Evolutionary conservation across 2,329 filamentous ascomycete species (phyloP), one percentile per base, ranked within the genome.

Genomic region (Fusarium hainanense): DNA sequence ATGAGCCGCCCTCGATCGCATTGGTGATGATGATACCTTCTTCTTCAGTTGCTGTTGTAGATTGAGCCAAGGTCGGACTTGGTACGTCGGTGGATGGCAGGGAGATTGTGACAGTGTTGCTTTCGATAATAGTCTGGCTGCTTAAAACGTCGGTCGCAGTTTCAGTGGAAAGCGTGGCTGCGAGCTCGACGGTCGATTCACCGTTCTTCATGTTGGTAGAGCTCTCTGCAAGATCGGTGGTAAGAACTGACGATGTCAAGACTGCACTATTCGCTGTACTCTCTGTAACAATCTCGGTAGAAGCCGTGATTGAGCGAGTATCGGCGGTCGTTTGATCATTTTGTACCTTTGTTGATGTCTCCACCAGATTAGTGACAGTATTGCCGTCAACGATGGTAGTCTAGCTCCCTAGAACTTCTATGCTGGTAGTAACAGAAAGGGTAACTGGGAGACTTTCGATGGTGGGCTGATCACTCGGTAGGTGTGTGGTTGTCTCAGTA

Each of bases 11-110:
- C 2, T 7, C n/a, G 0, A 66, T 13, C 4, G 28, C 16, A 30
- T 67, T 67, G 41, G 55, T 61, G 12, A 67, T 61, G 6, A 54
- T 21, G 10, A 49, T 12, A 0, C 21, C 10, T 18, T 28, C 28
- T 3, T 65, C 54, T 27, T 52, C 20, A 3, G 44, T 64, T 0
- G 37, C 34, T 6, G 55, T 44, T 4, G 48, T 25, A 18, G 37
- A 44, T 2, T 55, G 37, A 2, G 21, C 2, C 3, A 37, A 0
- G 0, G 49, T 55, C 3, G 3, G 10, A 0, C 12, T 58, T 10
- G 55, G 21, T 0, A 16, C 4, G 12, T 54, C 48, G 20, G 9
- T 32, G 21, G 50, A 20, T 7, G 30, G 51, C 9, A 20, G 4
- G 1, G 25, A 41, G 2, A 6, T 20, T 2, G 27, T 42, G 7